Evolutionary conservation across 2,329 filamentous ascomycete genomes (phyloP), one percentile per base, ranked within the genome.

Genomic region (Cladophialophora psammophila): DNA sequence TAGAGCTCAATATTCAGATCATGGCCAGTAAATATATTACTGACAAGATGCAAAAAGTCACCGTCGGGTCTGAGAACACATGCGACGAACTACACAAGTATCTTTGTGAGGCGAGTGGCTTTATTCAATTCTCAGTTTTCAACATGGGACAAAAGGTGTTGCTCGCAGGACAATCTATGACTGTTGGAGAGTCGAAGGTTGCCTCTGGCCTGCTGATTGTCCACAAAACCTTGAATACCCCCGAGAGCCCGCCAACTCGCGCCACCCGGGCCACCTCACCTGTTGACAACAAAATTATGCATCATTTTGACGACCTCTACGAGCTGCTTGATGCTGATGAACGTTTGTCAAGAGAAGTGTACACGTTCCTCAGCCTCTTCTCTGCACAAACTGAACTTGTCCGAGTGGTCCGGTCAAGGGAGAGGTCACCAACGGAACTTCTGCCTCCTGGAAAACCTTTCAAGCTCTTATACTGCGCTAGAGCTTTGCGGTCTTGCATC

Each of bases 231-330:
- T 54, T 67, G 38, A 67, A 81, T 68, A 64, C 67, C 32, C 50
- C 59, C 31, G 67, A 68, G 18, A 69, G 53, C 20, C 60, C 59
- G 10, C 69, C 64, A 36, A 56, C 55, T 3, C 60, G 87, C 81
- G 58, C 86, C 81, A 55, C 88, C 81, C 69, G 71, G 5, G 65
- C 71, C 15, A 56, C 66, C n/a, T 73, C 85, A 81, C 40, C 85
- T 1, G 83, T 98, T 2, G 93, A 98, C 75, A 84, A 87, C 12
- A 91, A 94, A 73, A 89, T 98, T 26, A 81, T 95, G 72, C 85
- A 88, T 65, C 91, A 96, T 77, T 96, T 97, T 74, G 86, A 92
- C 62, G 89, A 94, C 68, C 80, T 99, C 31, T 97, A 95, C 84
- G 86, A 88, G 52, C 91, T 94, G 74, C 83, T 98, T 62, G 88